These are phyloP conservation scores for Cubamyces sp. DNA, from an alignment of 768 basidiomycete species.

Conservation along the genomic window DNA sequence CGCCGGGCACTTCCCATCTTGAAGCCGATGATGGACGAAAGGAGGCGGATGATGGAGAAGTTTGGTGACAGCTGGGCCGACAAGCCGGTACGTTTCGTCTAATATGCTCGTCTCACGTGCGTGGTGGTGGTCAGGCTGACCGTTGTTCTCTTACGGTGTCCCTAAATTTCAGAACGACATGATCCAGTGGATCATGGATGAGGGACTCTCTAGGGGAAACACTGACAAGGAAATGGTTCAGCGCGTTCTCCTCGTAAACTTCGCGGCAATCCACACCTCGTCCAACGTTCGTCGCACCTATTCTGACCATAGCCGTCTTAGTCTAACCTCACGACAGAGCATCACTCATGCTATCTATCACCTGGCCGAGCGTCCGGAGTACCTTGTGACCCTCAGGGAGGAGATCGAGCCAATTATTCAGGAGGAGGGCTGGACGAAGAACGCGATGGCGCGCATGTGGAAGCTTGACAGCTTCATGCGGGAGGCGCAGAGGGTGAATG, in stretches of 20 bases:
- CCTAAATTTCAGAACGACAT: constrained; percentile 44
- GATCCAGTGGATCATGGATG: constrained; percentile 46
- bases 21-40: constrained; percentile 41
- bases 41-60: constrained; percentile 36
- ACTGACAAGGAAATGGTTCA: constrained; percentile 32
- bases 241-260: constrained; percentile 42
- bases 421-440: constrained; percentile 43
- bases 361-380: constrained; percentile 34
- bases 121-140: not conserved
- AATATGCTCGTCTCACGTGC: not conserved
- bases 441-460: constrained; percentile 42
- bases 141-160: not conserved
- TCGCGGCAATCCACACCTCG: constrained; percentile 45
- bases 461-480: constrained; percentile 55
- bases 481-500: constrained; percentile 45
- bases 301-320: not conserved
- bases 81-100: constrained; percentile 38
- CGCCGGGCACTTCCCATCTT: constrained; percentile 31
- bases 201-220: constrained; percentile 30
- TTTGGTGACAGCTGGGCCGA: constrained; percentile 39
- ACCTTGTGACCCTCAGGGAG: constrained; percentile 29
- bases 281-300: constrained; percentile 36
- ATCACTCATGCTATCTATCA: constrained; percentile 32
- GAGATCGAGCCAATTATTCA: constrained; percentile 32
- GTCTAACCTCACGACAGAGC: constrained; percentile 14